phyloP scores from a whole-genome alignment of 2,329 filamentous ascomycete species.

The Trichoderma pleuroti region DNA sequence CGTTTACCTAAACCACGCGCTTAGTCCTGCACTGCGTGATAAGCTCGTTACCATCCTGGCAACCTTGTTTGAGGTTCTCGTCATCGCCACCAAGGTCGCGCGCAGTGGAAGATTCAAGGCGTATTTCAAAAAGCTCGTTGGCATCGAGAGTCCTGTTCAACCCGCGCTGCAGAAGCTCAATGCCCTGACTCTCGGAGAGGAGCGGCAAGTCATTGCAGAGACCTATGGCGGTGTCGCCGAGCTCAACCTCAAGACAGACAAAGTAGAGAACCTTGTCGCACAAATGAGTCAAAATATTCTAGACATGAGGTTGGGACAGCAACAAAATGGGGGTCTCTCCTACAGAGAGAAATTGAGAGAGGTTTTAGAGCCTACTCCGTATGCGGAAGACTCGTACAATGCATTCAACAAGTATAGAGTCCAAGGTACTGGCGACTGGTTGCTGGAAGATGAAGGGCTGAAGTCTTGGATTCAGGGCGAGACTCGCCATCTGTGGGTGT shows the following conservation, averaged over 20 bases:
- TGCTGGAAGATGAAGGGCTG: conserved; percentile 39
- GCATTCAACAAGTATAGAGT: conserved; percentile 40
- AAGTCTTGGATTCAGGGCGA: conserved; percentile 38
- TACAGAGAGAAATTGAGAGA: conserved; percentile 39
- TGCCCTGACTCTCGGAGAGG: conserved; percentile 40
- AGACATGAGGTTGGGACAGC: conserved; percentile 34
- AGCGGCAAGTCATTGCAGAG: conserved; percentile 42
- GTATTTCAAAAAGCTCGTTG: conserved; percentile 40
- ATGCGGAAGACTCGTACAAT: conserved; percentile 41
- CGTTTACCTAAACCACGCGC: conserved; percentile 38
- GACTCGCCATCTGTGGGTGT: conserved; percentile 42
- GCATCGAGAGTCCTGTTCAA: conserved; percentile 39
- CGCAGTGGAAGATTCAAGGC: conserved; percentile 40
- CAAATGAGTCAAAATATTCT: conserved; percentile 36
- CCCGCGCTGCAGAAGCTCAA: conserved; percentile 39
- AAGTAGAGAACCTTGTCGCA: conserved; percentile 33
- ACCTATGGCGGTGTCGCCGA: conserved; percentile 38
- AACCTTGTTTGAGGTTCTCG: conserved; percentile 43
- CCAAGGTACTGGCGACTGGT: conserved; percentile 45
- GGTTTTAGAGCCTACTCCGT: conserved; percentile 41
- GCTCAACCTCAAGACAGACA: conserved; percentile 37
- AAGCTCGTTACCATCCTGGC: conserved; percentile 43
- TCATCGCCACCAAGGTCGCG: conserved; percentile 42
- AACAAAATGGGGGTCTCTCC: conserved; percentile 31
- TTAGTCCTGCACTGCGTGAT: conserved; percentile 37